phyloP scores from a whole-genome alignment of 2,329 filamentous ascomycete genomes.

The Fonsecaea nubica region DNA sequence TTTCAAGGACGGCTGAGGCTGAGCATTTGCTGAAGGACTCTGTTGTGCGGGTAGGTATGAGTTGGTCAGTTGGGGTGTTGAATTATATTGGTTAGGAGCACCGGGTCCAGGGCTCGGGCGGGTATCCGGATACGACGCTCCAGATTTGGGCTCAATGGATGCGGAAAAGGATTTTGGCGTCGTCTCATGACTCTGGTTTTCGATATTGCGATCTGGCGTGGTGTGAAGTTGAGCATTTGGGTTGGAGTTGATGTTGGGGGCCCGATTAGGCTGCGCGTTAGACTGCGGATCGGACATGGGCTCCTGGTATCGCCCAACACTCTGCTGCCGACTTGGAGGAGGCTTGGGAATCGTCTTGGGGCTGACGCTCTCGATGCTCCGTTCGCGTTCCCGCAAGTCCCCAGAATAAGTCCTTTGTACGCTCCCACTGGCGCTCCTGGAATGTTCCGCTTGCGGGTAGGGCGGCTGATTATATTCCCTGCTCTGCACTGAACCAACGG shows the following conservation, averaged over 20 bases:
- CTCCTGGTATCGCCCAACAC: conserved; percentile 26
- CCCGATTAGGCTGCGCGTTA: conserved; percentile 14
- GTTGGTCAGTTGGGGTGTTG: conserved; percentile 32
- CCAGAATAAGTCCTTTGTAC: conserved; percentile 36
- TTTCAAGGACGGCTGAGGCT: conserved; percentile 32
- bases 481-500: conserved; percentile 36
- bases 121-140: conserved; percentile 25
- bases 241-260: conserved; percentile 12
- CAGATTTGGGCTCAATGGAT: conserved; percentile 28
- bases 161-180: conserved; percentile 32
- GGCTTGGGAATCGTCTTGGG: conserved; percentile 41
- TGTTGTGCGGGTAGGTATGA: conserved; percentile 29
- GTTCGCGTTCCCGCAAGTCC: conserved; percentile 37
- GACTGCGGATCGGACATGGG: conserved; percentile 20
- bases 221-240: conserved; percentile 18
- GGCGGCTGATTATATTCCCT: conserved; percentile 32
- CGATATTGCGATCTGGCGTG: conserved; percentile 28
- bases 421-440: conserved; percentile 35
- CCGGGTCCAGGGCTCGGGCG: conserved; percentile 29
- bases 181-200: conserved; percentile 24
- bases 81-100: conserved; percentile 13
- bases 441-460: conserved; percentile 26
- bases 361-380: conserved; percentile 41
- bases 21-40: conserved; percentile 23
- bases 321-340: conserved; percentile 33